Base-by-base conservation (phyloP, 371 early-diverging fungal species). In the Cokeromyces recurvatus region DNA sequence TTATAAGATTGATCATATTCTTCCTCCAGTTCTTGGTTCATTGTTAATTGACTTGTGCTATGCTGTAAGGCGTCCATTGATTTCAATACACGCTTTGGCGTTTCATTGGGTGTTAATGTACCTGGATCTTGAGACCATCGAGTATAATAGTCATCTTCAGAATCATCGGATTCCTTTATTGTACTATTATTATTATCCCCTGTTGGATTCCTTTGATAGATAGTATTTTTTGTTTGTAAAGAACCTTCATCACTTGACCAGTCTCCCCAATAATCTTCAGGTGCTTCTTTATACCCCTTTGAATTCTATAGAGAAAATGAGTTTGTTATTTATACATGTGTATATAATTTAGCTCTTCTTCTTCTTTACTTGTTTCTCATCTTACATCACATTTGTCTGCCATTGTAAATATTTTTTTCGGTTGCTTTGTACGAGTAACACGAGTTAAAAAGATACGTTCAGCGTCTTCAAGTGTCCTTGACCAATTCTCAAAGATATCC, bases 391-490 rank as follows among this genome's bases (percentile, higher is more conserved):
- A 47, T 37, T 60, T 42, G 10, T 38, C 46, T 2, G 50, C 37
- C n/a, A 41, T 46, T 22, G 46, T 48, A 7, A 44, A 34, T 21
- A 22, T 21, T 46, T 53, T 55, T 9, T 43, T 36, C 15, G n/a
- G n/a, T n/a, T n/a, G n/a, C n/a, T n/a, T n/a, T n/a, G n/a, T n/a
- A n/a, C 50, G 34, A 41, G 72, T 59, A 6, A 72, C 59, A 24
- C 59, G 60, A 12, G 43, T 52, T 9, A 69, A 37, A 52, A 55
- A 75, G 17, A 57, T 48, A 19, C 71, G 48, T 27, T 75, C 76
- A 2, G 76, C 88, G 89, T 86, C 41, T 76, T 78, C 16, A 87
- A 74, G 24, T 80, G 85, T 16, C 86, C 91, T 27, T 76, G 85
- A 59, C 76, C 76, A 75, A 17, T 49, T 59, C 21, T 39, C 47